phyloP scores from a whole-genome alignment of 257 asterid species.

The Solanum raphanifolium region DNA sequence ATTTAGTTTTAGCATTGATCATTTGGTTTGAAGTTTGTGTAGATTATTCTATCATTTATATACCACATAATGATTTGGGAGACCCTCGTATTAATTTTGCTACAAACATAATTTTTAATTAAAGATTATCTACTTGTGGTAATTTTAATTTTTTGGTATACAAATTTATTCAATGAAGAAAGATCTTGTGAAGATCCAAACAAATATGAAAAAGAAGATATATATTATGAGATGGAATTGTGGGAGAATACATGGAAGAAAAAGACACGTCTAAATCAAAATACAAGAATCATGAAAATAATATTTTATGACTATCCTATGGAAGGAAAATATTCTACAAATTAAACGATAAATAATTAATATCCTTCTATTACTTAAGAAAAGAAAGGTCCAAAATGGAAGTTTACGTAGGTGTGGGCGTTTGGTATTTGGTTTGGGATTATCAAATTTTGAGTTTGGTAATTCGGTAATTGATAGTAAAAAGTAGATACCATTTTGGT shows the following conservation, averaged over 20 bases:
- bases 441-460: too few species aligned
- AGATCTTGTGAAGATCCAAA: not conserved
- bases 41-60: not conserved
- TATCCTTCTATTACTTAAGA: too few species aligned
- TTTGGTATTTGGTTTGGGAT: too few species aligned
- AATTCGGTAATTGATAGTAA: too few species aligned
- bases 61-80: not conserved
- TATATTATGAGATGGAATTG: too few species aligned
- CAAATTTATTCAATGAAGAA: not conserved
- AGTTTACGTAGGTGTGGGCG: not conserved
- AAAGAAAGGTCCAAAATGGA: not conserved
- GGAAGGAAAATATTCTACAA: too few species aligned
- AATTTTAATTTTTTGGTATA: not conserved
- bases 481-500: too few species aligned
- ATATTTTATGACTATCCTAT: not conserved
- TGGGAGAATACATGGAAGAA: too few species aligned
- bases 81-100: not conserved
- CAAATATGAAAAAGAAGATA: too few species aligned
- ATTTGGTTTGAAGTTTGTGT: not conserved
- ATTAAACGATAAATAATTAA: too few species aligned
- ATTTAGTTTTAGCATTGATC: not conserved
- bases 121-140: not conserved
- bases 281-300: not conserved
- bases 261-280: not conserved
- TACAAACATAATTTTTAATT: not conserved